A percentile compares a stretch with the other conserved stretches of the same genome.
These are phyloP conservation scores for Cladosporium sp. DNA, from an alignment of 2,329 filamentous ascomycete genomes.

Conservation along the genomic window DNA sequence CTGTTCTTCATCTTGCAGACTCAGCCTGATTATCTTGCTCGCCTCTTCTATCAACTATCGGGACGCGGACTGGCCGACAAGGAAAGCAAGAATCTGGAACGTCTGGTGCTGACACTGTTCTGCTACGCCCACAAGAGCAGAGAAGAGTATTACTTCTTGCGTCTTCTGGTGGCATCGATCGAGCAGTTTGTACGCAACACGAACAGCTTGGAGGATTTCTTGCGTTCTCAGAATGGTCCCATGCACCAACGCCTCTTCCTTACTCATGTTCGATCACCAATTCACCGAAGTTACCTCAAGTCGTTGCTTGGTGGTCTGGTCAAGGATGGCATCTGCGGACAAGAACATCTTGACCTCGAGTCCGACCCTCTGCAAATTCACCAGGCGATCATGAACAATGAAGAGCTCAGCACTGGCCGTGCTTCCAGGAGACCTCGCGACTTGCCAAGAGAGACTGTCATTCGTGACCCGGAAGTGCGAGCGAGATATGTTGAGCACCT, in stretches of 20 bases:
- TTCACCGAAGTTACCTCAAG: conserved; percentile 88
- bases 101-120: conserved; percentile 93
- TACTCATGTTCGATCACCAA: conserved; percentile 86
- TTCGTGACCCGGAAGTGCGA: conserved; percentile 89
- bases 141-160: conserved; percentile 95
- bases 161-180: conserved; percentile 78
- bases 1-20: conserved; percentile 97
- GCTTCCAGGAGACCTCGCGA: conserved; percentile 79
- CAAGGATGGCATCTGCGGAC: conserved; percentile 89
- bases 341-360: conserved; percentile 85
- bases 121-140: conserved; percentile 95
- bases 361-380: conserved; percentile 98
- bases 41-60: conserved; percentile 80
- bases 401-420: conserved; percentile 87
- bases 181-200: conserved; percentile 81
- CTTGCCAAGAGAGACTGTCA: conserved; percentile 88
- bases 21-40: conserved; percentile 88
- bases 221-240: conserved; percentile 72
- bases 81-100: conserved; percentile 88
- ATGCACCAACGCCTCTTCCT: conserved; percentile 88
- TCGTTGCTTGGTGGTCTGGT: conserved; percentile 83
- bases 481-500: conserved; percentile 92
- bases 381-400: conserved; percentile 91
- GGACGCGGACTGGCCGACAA: conserved; percentile 85
- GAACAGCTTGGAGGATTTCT: conserved; percentile 74